Percentiles rank a stretch among this genome's conserved stretches.
These are phyloP conservation scores for Saururus chinensis DNA, from an alignment of 164 flowering plant species.

Conservation along the genomic window DNA sequence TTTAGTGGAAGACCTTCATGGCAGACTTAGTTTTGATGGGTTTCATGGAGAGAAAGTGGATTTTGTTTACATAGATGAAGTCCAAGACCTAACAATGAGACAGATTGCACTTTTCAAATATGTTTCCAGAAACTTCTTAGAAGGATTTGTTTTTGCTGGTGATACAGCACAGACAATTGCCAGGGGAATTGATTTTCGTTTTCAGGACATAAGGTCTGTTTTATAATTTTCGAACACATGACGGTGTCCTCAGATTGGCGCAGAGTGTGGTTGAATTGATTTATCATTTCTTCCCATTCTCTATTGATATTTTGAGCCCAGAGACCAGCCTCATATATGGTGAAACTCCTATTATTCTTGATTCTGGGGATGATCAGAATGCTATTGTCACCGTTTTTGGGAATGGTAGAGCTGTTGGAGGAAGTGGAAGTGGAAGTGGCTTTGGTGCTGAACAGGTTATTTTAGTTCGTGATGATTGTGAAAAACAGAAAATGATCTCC, in stretches of 20 bases:
- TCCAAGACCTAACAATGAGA: conserved; percentile 75
- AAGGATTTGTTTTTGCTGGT: conserved; percentile 74
- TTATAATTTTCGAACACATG: conserved; percentile 76
- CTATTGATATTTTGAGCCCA: conserved; percentile 42
- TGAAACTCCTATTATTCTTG: conserved; percentile 61
- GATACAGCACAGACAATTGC: conserved; percentile 85
- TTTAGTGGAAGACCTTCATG: conserved; percentile 57
- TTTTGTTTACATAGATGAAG: conserved; percentile 79
- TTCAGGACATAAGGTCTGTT: conserved; percentile 30
- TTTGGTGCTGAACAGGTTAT: conserved; percentile 90
- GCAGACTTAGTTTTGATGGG: conserved; percentile 24
- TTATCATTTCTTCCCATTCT: conserved; percentile 46
- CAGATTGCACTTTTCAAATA: conserved; percentile 65
- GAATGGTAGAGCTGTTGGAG: conserved; percentile 17
- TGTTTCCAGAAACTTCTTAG: conserved; percentile 46
- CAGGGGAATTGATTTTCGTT: conserved; percentile 24
- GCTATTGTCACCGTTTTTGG: conserved; percentile 56
- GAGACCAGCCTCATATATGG: conserved; percentile 65
- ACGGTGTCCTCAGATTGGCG: conserved; percentile 55
- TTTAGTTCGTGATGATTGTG: conserved; percentile 62
- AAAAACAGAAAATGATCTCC: conserved; percentile 25
- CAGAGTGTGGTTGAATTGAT: conserved; percentile 59
- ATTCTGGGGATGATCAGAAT: conserved; percentile 45
- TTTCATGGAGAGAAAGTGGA: conserved; percentile 42
- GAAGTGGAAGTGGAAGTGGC: conserved; percentile 24